phyloP scores from a whole-genome alignment of 176 grass and related monocot genomes.

The Musa troglodytarum region DNA sequence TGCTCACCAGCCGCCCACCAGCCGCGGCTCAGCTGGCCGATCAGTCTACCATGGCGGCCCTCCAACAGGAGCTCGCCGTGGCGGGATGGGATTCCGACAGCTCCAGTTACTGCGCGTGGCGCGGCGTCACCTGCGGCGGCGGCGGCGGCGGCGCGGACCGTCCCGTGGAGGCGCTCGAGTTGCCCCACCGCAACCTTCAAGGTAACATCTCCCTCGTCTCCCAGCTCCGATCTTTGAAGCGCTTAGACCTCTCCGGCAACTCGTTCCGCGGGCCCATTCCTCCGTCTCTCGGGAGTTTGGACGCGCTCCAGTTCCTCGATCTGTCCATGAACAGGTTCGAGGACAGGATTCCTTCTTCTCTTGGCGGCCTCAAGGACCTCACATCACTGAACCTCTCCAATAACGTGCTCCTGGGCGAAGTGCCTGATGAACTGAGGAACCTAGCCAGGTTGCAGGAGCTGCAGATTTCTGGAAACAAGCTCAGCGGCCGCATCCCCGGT shows the following conservation, averaged over 20 bases:
- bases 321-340: slow-evolving; percentile 66
- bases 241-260: slow-evolving; percentile 75
- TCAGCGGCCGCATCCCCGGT: slow-evolving; percentile 42
- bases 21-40: slow-evolving; percentile 19
- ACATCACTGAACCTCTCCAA: slow-evolving; percentile 71
- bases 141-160: slow-evolving; percentile 20
- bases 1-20: not conserved
- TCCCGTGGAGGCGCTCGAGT: slow-evolving; percentile 50
- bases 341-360: slow-evolving; percentile 30
- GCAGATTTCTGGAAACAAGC: slow-evolving; percentile 75
- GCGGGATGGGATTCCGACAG: slow-evolving; percentile 37
- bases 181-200: slow-evolving; percentile 43
- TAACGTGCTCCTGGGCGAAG: slow-evolving; percentile 44
- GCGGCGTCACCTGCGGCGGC: slow-evolving; percentile 53
- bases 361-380: slow-evolving; percentile 29
- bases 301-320: slow-evolving; percentile 59
- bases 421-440: slow-evolving; percentile 35
- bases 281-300: slow-evolving; percentile 24
- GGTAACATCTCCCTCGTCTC: slow-evolving; percentile 50
- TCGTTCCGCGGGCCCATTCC: slow-evolving; percentile 40
- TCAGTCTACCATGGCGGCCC: slow-evolving; percentile 43
- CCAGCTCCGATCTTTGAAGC: slow-evolving; percentile 26
- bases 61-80: slow-evolving; percentile 45
- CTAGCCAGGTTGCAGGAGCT: slow-evolving; percentile 48
- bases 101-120: slow-evolving; percentile 56